phyloP scores from a whole-genome alignment of 192 early-diverging fungal species.

The Coemansia erecta region DNA sequence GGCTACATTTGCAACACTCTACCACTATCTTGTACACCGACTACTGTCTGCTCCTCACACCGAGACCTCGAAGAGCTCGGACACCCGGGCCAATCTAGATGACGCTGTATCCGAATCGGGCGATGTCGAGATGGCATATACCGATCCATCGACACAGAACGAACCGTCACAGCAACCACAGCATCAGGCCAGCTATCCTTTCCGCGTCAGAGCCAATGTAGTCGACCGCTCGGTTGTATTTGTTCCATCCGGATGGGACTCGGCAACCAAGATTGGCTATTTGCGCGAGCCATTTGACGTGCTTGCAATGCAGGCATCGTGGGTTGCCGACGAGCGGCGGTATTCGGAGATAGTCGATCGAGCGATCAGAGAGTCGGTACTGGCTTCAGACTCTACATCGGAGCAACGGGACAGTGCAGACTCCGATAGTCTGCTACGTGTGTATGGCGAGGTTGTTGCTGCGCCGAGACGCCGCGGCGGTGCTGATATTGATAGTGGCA shows the following conservation, averaged over 20 bases:
- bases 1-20: conserved; percentile 70
- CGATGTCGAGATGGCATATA: not conserved
- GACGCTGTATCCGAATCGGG: conserved; percentile 9
- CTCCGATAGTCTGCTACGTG: conserved; percentile 21
- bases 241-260: conserved; percentile 30
- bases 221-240: conserved; percentile 85
- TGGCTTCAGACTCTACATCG: not conserved
- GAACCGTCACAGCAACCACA: conserved; percentile 12
- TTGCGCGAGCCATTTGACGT: conserved; percentile 75
- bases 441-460: conserved; percentile 43
- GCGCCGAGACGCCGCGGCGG: conserved; percentile 62
- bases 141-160: conserved; percentile 2
- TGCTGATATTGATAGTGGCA: conserved; percentile 52
- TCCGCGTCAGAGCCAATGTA: conserved; percentile 70
- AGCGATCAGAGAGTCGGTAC: conserved; percentile 11
- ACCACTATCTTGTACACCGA: conserved; percentile 79
- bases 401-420: not conserved
- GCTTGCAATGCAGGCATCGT: conserved; percentile 58
- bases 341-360: conserved; percentile 32
- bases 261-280: conserved; percentile 72
- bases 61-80: conserved; percentile 9
- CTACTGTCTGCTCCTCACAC: conserved; percentile 41
- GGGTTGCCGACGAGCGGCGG: conserved; percentile 58
- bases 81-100: conserved; percentile 16
- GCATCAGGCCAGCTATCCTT: conserved; percentile 19